Evolutionary conservation across 2,329 filamentous ascomycete species (phyloP).

Genomic region (Colletotrichum acutatum): DNA sequence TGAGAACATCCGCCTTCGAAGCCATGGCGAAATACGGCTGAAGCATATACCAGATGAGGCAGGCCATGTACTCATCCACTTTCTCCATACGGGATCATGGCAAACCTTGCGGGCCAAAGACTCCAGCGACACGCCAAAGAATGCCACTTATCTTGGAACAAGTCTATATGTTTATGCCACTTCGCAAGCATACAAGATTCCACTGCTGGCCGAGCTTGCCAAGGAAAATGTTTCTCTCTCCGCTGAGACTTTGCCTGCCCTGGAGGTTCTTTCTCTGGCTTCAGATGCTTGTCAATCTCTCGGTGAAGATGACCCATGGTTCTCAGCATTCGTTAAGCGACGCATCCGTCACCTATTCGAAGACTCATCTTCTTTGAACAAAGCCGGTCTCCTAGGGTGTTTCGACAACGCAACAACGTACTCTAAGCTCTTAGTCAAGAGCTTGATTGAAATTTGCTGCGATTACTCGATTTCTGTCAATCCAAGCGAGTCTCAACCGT

Average conservation of each 20-base stretch:
- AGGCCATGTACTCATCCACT: slow-evolving; percentile 26
- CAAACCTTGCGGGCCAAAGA: background rate
- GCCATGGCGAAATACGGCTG: background rate
- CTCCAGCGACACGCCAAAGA: background rate
- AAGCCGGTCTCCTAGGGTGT: background rate
- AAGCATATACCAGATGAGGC: background rate
- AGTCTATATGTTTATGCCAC: slow-evolving; percentile 11
- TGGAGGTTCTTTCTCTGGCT: background rate
- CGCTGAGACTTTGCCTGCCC: background rate
- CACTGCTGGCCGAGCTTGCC: background rate
- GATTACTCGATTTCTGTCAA: background rate
- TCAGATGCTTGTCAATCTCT: background rate
- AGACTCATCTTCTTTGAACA: background rate
- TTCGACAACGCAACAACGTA: background rate
- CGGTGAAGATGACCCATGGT: slow-evolving; percentile 8
- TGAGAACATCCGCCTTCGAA: background rate
- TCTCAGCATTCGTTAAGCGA: background rate
- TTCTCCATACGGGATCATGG: slow-evolving; percentile 17
- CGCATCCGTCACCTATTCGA: background rate
- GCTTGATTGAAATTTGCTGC: slow-evolving; percentile 1
- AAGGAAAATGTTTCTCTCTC: background rate
- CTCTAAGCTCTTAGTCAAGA: background rate
- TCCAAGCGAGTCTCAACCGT: background rate
- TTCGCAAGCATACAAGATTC: background rate
- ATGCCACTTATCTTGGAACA: background rate